Base-by-base conservation (phyloP, 805 yeast species). In the Pichia gijzeniarum region DNA sequence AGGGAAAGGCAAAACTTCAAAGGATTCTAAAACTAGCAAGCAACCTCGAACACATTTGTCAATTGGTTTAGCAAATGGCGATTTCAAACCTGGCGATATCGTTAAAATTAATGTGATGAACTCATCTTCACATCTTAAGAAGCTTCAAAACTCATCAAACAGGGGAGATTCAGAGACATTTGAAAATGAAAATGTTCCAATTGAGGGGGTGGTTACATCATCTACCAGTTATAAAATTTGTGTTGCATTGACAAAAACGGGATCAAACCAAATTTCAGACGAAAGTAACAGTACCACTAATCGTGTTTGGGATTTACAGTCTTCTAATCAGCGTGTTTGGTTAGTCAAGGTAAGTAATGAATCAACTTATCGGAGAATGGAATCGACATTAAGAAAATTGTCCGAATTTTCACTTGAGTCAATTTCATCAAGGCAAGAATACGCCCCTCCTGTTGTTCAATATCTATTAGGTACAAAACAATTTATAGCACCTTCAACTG, bases 331-430 rank as follows among this genome's bases (percentile, higher is more conserved):
- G 22, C 33, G 48, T 78, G 61, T 83, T 42, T 85, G 91, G 85
- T 56, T 90, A 1, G 82, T 79, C 13, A 78, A 83, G 55, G 62
- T 82, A 27, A 71, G 78, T 28, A 84, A 85, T 61, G 80, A 85
- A 14, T 69, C 82, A 21, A 82, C 93, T 0, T 82, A 82, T 58
- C 81, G 81, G 55, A 61, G 95, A 50, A 87, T 89, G 95, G 78
- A 79, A 44, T 78, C 82, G 12, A 79, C 93, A 1, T 69, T 88
- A 79, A 71, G 81, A 27, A 83, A 80, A 53, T 65, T 88, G 28
- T 64, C 68, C 10, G 85, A 79, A 47, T 51, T 80, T 42, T 49
- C 54, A 13, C 22, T 39, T 17, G 63, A 66, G 9, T 53, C 64
- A 2, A 52, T 68, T 0, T 65, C 72, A 19, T 56, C 58, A 7